Evolutionary conservation across 345 rosid species (phyloP).

Genomic region (Leavenworthia alabamica): DNA sequence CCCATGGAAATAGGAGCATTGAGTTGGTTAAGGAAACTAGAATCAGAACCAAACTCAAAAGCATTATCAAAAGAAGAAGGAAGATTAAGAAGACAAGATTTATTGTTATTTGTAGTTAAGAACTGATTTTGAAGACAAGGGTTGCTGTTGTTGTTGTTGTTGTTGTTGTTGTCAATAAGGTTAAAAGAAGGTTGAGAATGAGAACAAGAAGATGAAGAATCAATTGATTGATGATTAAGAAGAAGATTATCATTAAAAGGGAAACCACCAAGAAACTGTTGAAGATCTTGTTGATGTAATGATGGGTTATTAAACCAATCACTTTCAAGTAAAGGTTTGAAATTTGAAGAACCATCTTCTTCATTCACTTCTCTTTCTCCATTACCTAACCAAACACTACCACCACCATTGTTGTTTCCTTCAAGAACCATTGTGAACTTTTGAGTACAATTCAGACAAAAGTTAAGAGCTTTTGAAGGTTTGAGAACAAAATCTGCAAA

Average conservation of each 20-base stretch:
- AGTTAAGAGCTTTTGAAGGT: neutral
- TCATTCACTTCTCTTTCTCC: conserved; percentile 29
- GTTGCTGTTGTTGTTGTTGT: too few species aligned
- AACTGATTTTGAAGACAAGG: conserved; percentile 16
- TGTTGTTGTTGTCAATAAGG: too few species aligned
- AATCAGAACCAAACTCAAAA: conserved; percentile 54
- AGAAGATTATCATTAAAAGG: conserved; percentile 38
- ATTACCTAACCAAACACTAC: conserved; percentile 51
- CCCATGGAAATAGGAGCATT: conserved; percentile 41
- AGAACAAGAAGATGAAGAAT: conserved; percentile 65
- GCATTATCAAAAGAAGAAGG: conserved; percentile 44
- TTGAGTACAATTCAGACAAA: too few species aligned
- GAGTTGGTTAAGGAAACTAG: conserved; percentile 38
- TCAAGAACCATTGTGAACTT: conserved; percentile 64
- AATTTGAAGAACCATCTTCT: conserved; percentile 37
- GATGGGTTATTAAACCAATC: conserved; percentile 54
- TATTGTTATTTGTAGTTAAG: conserved; percentile 27
- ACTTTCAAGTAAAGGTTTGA: conserved; percentile 63
- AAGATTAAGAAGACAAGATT: conserved; percentile 40
- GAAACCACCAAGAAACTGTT: conserved; percentile 31
- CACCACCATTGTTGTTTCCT: conserved; percentile 52
- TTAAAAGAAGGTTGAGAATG: conserved; percentile 55
- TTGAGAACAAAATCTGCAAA: conserved; percentile 8
- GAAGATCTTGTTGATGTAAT: conserved; percentile 43
- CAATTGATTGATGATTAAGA: conserved; percentile 43